Percentiles rank a stretch among this genome's conserved stretches.
Evolutionary conservation across 2,329 filamentous ascomycete species (phyloP).

Genomic region (Escovopsis sp.): DNA sequence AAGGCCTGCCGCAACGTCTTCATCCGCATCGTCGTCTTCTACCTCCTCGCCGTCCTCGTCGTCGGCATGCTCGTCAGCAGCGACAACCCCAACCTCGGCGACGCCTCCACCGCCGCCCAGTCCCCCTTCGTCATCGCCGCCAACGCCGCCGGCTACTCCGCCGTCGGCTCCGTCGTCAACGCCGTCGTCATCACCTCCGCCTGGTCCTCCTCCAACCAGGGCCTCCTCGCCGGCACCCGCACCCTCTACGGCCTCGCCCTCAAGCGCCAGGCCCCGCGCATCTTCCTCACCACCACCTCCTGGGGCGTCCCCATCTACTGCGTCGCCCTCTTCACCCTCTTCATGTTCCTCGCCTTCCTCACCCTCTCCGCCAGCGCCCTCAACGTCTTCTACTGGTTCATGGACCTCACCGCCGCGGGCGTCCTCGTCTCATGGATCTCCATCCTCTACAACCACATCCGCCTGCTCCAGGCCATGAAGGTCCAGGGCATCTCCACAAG

Average conservation of each 20-base stretch:
- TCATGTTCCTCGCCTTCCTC: conserved; percentile 44
- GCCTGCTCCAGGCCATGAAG: conserved; percentile 37
- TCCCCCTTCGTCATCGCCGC: conserved; percentile 59
- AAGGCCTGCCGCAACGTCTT: conserved; percentile 41
- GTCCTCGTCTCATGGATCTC: conserved; percentile 48
- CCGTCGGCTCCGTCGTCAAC: conserved; percentile 59
- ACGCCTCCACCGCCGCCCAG: conserved; percentile 30
- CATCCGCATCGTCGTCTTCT: conserved; percentile 41
- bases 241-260: conserved; percentile 54
- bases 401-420: conserved; percentile 44
- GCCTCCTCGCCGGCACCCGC: conserved; percentile 51
- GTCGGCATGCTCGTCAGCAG: conserved; percentile 52
- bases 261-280: conserved; percentile 46
- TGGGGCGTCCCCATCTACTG: conserved; percentile 47
- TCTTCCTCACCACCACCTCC: conserved; percentile 45
- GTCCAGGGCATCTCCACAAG: conserved; percentile 34
- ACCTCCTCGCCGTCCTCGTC: conserved; percentile 54
- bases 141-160: conserved; percentile 48
- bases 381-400: conserved; percentile 51
- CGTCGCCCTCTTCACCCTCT: conserved; percentile 35
- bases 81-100: conserved; percentile 35
- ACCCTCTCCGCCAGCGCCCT: conserved; percentile 39
- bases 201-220: conserved; percentile 44
- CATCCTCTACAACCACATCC: conserved; percentile 44
- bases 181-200: conserved; percentile 59